These are phyloP conservation scores for Kokia cookei DNA, from an alignment of 441 rosid species.

Conservation along the genomic window DNA sequence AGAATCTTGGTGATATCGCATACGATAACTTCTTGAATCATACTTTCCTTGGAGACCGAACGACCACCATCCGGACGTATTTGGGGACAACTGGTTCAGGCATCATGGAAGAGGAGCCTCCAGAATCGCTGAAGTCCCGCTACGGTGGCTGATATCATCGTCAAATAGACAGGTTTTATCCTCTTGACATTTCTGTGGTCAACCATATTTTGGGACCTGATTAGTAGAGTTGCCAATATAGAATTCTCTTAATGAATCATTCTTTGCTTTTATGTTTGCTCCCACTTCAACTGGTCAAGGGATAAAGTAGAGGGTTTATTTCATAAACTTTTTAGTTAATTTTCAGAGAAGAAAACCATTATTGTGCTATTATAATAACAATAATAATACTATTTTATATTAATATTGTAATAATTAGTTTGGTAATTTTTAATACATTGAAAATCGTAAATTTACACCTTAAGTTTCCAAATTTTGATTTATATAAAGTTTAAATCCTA, in stretches of 20 bases:
- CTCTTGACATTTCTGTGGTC: background rate
- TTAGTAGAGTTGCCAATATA: background rate
- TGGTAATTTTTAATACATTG: too few relatives aligned
- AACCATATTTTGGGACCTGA: background rate
- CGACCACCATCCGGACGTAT: slow-evolving; percentile 59
- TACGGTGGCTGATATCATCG: slow-evolving; percentile 63
- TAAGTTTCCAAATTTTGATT: too few relatives aligned
- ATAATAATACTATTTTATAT: background rate
- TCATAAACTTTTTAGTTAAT: background rate
- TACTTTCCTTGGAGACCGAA: slow-evolving; percentile 72
- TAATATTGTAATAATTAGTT: background rate
- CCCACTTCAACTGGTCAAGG: background rate
- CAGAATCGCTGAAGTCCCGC: slow-evolving; percentile 63
- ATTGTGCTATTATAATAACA: background rate
- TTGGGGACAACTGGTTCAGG: slow-evolving; percentile 65
- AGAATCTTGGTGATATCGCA: slow-evolving; percentile 61
- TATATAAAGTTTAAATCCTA: too few relatives aligned
- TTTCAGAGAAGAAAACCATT: background rate
- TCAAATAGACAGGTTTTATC: background rate
- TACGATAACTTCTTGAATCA: slow-evolving; percentile 76
- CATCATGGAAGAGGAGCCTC: slow-evolving; percentile 90
- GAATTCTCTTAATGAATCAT: background rate
- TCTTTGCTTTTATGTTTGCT: too few relatives aligned
- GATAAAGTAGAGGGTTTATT: background rate
- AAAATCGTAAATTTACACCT: background rate